Evolutionary conservation across 176 grass and related monocot species (phyloP), one percentile per base, ranked within the genome.

Genomic region (Triticum aestivum): DNA sequence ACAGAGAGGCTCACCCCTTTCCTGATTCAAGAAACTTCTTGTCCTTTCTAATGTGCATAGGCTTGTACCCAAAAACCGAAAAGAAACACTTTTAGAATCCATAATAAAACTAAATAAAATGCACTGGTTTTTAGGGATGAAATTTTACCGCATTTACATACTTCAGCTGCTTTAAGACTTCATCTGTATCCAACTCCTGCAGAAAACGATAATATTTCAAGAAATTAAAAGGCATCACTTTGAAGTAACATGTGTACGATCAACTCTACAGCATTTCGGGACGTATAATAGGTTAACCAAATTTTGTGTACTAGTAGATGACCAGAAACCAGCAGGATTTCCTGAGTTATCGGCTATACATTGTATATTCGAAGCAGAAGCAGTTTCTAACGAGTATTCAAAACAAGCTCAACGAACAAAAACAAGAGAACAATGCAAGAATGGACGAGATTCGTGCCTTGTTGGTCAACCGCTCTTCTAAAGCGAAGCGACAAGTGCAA

Each of bases 151-250:
- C 68, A 24, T 91, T 89, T 42, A 94, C 61, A 84, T 62, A 87
- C 79, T 94, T 98, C 66, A 98, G 86, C 65, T 98, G 97, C 84
- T 89, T 89, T 61, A 87, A 69, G 79, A 99, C 92, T 91, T 94
- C 94, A 84, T 84, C 34, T 20, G 90, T 91, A 87, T 88, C 89
- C 83, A 95, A 78, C 82, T 99, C 97, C 97, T 96, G 71, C 83
- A 92, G 13, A 61, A 29, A 80, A 87, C 68, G 82, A 80, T 65
- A 59, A 73, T 79, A 32, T 75, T 41, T 82, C 41, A 76, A 56
- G 71, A 80, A 83, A 78, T 65, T 1, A 80, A 75, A 44, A 86
- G 20, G 20, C 27, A 44, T 73, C 33, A 26, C 51, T 72, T 21
- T 3, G 30, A 85, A 77, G 75, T 21, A 39, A n/a, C 15, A 59